Conservation (phyloP, 805 yeast species). For the Wickerhamomyces queroliae region DNA sequence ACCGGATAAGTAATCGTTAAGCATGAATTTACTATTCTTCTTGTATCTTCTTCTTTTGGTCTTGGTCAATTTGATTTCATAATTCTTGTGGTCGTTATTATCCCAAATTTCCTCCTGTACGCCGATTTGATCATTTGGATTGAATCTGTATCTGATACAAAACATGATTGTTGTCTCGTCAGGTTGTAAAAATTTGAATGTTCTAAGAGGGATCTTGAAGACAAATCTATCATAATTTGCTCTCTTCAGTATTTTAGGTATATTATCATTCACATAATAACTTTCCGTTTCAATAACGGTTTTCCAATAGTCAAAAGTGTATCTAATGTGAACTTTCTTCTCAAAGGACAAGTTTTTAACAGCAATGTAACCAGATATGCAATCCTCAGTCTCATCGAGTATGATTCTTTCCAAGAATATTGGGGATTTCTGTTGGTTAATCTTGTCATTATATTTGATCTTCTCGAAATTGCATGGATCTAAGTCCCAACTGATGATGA, state of each 20-base stretch:
- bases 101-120: conserved; percentile 65
- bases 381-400: conserved; percentile 50
- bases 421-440: conserved; percentile 26
- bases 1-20: conserved; percentile 13
- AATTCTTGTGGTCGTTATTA: conserved; percentile 58
- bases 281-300: conserved; percentile 69
- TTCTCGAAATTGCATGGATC: conserved; percentile 35
- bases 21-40: conserved; percentile 9
- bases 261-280: conserved; percentile 44
- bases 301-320: conserved; percentile 75
- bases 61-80: conserved; percentile 33
- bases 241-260: conserved; percentile 40
- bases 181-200: conserved; percentile 14
- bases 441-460: conserved; percentile 39
- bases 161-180: conserved; percentile 29
- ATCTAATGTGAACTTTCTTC: conserved; percentile 64
- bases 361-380: conserved; percentile 67
- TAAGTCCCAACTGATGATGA: conserved; percentile 37
- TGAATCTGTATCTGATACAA: conserved; percentile 34
- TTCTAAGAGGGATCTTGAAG: conserved; percentile 51
- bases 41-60: conserved; percentile 4
- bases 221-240: conserved; percentile 65
- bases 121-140: conserved; percentile 32
- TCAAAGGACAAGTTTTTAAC: conserved; percentile 69
- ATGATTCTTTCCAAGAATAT: conserved; percentile 61